Evolutionary conservation across 805 yeast species (phyloP).

Genomic region (Clavispora carvajalis): DNA sequence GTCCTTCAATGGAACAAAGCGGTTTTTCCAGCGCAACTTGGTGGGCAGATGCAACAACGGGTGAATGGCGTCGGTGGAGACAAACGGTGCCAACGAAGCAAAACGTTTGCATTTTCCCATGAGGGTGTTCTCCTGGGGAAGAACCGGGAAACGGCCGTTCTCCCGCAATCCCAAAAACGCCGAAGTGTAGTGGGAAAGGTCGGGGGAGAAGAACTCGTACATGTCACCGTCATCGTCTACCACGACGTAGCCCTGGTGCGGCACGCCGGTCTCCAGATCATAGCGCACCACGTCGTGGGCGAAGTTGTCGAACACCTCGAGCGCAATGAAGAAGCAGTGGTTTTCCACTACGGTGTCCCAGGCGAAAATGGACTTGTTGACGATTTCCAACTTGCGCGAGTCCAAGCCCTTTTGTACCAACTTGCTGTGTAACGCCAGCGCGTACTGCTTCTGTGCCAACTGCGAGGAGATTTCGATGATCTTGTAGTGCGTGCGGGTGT

Average conservation of each 20-base stretch:
- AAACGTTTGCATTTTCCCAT: constrained; percentile 21
- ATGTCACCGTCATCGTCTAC: constrained; percentile 71
- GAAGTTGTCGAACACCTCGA: constrained; percentile 81
- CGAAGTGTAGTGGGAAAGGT: constrained; percentile 51
- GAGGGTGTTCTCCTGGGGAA: constrained; percentile 19
- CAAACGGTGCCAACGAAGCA: constrained; percentile 26
- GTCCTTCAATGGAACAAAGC: constrained; percentile 61
- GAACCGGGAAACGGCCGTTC: constrained; percentile 35
- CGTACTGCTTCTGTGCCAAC: constrained; percentile 53
- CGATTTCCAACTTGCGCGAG: constrained; percentile 51
- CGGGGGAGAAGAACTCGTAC: constrained; percentile 63
- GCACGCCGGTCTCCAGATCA: constrained; percentile 60
- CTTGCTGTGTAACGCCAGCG: constrained; percentile 30
- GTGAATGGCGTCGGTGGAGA: constrained; percentile 37
- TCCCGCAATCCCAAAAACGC: constrained; percentile 54
- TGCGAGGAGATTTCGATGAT: constrained; percentile 67
- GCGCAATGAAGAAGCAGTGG: constrained; percentile 72
- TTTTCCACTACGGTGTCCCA: constrained; percentile 59
- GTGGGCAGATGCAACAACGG: constrained; percentile 53
- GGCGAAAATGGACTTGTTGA: constrained; percentile 70
- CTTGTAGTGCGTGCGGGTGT: constrained; percentile 58
- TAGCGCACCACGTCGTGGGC: constrained; percentile 78
- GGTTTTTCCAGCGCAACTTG: constrained; percentile 40
- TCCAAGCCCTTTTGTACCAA: constrained; percentile 43
- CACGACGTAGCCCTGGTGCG: constrained; percentile 73